A percentile compares a stretch with the other conserved stretches of the same genome.
These are phyloP conservation scores for Erodium trifolium DNA, from an alignment of 441 rosid species.

Conservation along the genomic window DNA sequence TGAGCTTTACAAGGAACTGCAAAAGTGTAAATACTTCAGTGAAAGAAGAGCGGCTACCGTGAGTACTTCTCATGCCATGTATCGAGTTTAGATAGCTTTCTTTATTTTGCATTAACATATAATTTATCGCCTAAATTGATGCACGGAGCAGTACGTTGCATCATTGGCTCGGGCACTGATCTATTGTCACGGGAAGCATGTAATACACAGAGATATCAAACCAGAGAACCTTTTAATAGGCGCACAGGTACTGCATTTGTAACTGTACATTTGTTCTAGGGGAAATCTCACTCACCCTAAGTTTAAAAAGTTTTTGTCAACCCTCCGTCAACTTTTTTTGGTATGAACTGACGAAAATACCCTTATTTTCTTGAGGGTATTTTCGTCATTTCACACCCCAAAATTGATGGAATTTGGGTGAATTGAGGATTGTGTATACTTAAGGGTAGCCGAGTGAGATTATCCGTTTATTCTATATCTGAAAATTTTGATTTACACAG, in stretches of 20 bases:
- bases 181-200: slow-evolving; percentile 97
- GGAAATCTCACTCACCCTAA: too few relatives aligned
- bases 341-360: too few relatives aligned
- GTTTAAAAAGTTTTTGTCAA: too few relatives aligned
- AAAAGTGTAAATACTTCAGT: slow-evolving; percentile 83
- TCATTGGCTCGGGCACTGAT: slow-evolving; percentile 92
- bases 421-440: too few relatives aligned
- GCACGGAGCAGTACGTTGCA: slow-evolving; percentile 68
- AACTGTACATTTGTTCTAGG: neutral
- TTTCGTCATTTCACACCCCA: too few relatives aligned
- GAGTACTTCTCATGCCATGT: slow-evolving; percentile 24
- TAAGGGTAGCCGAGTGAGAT: too few relatives aligned
- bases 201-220: slow-evolving; percentile 91
- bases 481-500: neutral
- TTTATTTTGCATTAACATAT: too few relatives aligned
- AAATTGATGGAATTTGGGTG: too few relatives aligned
- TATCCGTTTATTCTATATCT: neutral
- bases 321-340: too few relatives aligned
- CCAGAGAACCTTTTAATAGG: slow-evolving; percentile 88
- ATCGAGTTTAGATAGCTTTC: neutral
- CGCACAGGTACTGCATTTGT: slow-evolving; percentile 50
- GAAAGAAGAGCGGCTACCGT: slow-evolving; percentile 96
- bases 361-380: too few relatives aligned
- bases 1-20: slow-evolving; percentile 87
- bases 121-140: neutral